Evolutionary conservation across 169 alveolate genomes (phyloP), one percentile per base, ranked within the genome.

Genomic region (Besnoitia besnoiti): DNA sequence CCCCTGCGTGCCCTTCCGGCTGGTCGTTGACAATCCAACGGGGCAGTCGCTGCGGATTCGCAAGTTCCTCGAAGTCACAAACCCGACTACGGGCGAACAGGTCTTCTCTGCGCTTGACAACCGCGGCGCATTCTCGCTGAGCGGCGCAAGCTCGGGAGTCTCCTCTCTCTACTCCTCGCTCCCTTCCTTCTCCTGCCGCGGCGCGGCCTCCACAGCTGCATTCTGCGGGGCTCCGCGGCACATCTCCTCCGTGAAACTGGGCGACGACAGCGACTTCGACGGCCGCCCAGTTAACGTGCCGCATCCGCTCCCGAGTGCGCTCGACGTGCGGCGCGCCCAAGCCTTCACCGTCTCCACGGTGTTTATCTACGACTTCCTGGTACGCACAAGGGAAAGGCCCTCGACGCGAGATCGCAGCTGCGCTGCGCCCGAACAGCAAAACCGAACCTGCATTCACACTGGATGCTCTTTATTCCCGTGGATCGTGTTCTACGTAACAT

Each of bases 31-130:
- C 62, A 94, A 93, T 40, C 96, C 96, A 33, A 93, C 96, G 42
- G 95, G 95, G 39, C 96, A 93, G 80, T 80, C 95, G 35, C 79
- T 93, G 50, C 91, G 96, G 39, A 33, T 89, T 49, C 85, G 95
- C 33, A 88, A 91, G 62, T 93, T 76, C 59, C 94, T 93, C 14
- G 96, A 93, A n/a, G 80, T 93, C 55, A 82, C 85, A 61, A 91
- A 93, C 77, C 96, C 96, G 27, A 94, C 93, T 12, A 93, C 96
- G 19, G 96, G 96, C n/a, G 94, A 91, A 33, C 91, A 75, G 39
- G 93, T 94, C 33, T 93, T 90, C 79, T 87, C 95, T 44, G 96
- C 96, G 40, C 77, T 94, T 30, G 95, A 90, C 51, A 85, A 39
- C 51, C 49, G 91, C 33, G 91, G 80, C n/a, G 80, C 76, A 5